Evolutionary conservation across 2,329 filamentous ascomycete genomes (phyloP).

Genomic region (Phyllosticta citrichinensis): DNA sequence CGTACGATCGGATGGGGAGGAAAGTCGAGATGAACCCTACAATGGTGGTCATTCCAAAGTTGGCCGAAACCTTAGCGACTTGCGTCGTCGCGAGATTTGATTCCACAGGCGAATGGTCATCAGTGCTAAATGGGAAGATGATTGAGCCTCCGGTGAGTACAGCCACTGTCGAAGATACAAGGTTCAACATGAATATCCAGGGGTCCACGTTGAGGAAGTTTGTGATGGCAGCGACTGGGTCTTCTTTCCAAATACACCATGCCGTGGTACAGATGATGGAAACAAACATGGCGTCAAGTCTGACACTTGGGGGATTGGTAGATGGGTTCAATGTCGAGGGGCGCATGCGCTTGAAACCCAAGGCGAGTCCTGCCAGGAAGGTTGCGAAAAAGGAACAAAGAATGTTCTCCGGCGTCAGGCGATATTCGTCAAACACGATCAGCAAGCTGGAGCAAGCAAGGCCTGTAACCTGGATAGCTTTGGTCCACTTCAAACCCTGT

Average conservation of each 20-base stretch:
- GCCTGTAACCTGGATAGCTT: constrained; percentile 18
- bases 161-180: constrained; percentile 7
- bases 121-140: constrained; percentile 10
- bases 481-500: constrained; percentile 17
- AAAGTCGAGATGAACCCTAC: constrained; percentile 9
- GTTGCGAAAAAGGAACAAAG: background rate
- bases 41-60: constrained; percentile 7
- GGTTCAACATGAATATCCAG: constrained; percentile 9
- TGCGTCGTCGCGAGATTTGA: background rate
- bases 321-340: background rate
- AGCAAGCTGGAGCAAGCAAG: background rate
- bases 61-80: constrained; percentile 2
- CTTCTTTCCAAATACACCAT: constrained; percentile 3
- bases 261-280: background rate
- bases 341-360: background rate
- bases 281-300: background rate
- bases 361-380: background rate
- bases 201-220: constrained; percentile 2
- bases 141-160: constrained; percentile 12
- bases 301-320: background rate
- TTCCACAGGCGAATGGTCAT: background rate
- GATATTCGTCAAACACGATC: constrained; percentile 6
- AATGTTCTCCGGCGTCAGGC: background rate
- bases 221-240: constrained; percentile 5
- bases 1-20: constrained; percentile 11